Conservation (phyloP, 176 grass and related monocot genomes). For the Elymus sibiricus region DNA sequence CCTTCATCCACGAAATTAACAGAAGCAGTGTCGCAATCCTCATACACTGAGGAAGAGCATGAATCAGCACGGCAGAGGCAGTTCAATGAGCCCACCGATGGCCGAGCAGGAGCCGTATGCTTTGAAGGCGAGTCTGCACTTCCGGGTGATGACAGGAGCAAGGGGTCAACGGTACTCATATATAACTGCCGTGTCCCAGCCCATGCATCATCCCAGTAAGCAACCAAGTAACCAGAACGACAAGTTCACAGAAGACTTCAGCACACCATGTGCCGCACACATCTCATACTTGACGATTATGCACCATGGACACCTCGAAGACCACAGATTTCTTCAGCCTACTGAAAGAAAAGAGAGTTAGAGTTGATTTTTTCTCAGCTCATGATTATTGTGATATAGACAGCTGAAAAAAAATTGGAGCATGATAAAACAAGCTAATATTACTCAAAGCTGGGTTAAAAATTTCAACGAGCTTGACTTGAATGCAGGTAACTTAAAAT, state of each 20-base stretch:
- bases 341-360: constrained; percentile 8
- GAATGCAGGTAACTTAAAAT: constrained; percentile 12
- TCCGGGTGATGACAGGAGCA: constrained; percentile 48
- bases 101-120: constrained; percentile 9
- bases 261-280: neutral
- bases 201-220: constrained; percentile 42
- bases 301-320: constrained; percentile 15
- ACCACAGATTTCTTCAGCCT: constrained; percentile 35
- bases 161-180: constrained; percentile 75
- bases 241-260: neutral
- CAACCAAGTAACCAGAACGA: neutral
- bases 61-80: constrained; percentile 58
- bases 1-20: constrained; percentile 49
- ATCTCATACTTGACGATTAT: constrained; percentile 8
- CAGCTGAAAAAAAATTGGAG: neutral
- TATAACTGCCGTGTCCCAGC: constrained; percentile 36
- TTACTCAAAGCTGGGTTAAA: neutral
- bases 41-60: constrained; percentile 56
- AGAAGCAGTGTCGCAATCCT: constrained; percentile 48
- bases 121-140: constrained; percentile 48
- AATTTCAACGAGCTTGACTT: neutral
- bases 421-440: neutral
- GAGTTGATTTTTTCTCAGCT: constrained; percentile 12
- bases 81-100: constrained; percentile 37
- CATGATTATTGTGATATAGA: neutral